A percentile compares a stretch with the other conserved stretches of the same genome.
Evolutionary conservation across 805 yeast species (phyloP).

Genomic region (Wickerhamiella azymoides): DNA sequence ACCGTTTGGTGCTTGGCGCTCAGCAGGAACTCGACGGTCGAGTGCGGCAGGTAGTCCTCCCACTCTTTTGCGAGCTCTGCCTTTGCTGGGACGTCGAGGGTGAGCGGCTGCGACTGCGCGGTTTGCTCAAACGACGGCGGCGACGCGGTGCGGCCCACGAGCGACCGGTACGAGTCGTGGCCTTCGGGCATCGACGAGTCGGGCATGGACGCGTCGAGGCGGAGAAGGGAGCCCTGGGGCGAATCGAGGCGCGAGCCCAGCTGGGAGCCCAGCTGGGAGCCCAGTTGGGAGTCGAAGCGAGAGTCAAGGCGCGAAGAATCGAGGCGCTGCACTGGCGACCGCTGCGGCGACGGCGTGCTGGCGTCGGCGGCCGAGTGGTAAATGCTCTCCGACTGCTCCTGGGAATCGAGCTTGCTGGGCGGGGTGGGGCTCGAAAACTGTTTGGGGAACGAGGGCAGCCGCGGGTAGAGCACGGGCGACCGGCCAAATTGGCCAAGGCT

Average conservation of each 20-base stretch:
- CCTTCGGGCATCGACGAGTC: background rate
- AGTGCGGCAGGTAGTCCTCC: background rate
- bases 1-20: background rate
- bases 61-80: constrained; percentile 1
- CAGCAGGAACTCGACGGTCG: background rate
- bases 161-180: background rate
- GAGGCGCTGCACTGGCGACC: background rate
- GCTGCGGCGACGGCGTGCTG: background rate
- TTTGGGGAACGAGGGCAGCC: constrained; percentile 4
- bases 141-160: background rate
- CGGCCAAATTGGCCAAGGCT: background rate
- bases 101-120: background rate
- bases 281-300: too few relatives aligned
- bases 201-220: too few relatives aligned
- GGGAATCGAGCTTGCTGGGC: background rate
- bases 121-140: background rate
- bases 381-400: background rate
- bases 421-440: background rate
- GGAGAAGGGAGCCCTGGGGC: too few relatives aligned
- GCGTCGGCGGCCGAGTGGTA: too few relatives aligned
- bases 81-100: background rate
- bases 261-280: too few relatives aligned
- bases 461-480: background rate
- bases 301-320: background rate
- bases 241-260: too few relatives aligned